Base-by-base conservation (phyloP, 495 filamentous ascomycete species). In the Trichoderma erinaceum region DNA sequence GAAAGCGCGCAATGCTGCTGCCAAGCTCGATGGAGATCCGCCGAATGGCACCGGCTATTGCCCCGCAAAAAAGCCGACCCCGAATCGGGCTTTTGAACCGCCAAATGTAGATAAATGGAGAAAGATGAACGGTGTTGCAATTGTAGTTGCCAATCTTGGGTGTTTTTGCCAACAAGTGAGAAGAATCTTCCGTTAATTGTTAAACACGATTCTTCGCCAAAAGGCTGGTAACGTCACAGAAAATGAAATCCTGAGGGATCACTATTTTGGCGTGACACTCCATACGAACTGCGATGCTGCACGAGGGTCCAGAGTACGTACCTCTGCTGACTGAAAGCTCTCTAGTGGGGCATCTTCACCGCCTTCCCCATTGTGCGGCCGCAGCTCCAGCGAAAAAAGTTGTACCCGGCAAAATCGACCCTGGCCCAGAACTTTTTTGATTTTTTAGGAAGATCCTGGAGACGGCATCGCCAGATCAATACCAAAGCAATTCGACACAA, bases 401-500 rank as follows among this genome's bases (percentile, higher is more conserved):
- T 21, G 41, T 16, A 23, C n/a, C 16, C 32, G 41, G 63, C 35
- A 65, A 23, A 65, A 67, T 67, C 56, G 5, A 4, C 1, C n/a
- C 15, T 8, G 23, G 15, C 25, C 52, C 11, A 46, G 41, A 43
- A 66, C 41, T 27, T 66, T 67, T 58, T 50, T 27, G 27, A 32
- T 29, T 67, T 67, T 48, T 48, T 16, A 65, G n/a, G 7, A 46
- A 41, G 21, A 13, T 18, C 15, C 29, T 8, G 15, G 38, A 64
- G 29, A 25, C 63, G 13, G 27, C 63, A 65, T 46, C 65, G 52
- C 12, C 16, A 16, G 12, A 48, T 66, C 27, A n/a, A 23, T 41
- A 7, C 35, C 44, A 66, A 56, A 52, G 4, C 25, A 35, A 35
- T 68, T 46, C 50, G 43, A 70, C 73, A 75, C 35, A 67, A 79